Evolutionary conservation across 257 asterid species (phyloP).

Genomic region (Lycium barbarum): DNA sequence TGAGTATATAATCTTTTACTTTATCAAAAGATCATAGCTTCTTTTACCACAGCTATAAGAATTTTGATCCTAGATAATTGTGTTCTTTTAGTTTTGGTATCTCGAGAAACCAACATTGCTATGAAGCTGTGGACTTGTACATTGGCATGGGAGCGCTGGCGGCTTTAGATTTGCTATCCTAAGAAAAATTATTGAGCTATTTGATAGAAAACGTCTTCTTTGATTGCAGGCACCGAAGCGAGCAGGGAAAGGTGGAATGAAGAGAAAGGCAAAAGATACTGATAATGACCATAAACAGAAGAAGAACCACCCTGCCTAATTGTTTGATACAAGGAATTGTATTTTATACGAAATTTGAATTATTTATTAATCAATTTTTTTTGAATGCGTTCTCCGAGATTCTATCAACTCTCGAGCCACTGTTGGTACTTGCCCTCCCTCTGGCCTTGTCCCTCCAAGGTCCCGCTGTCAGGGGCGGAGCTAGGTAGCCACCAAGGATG

Average conservation of each 20-base stretch:
- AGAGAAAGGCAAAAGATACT: conserved; percentile 62
- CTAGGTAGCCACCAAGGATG: too few relatives aligned
- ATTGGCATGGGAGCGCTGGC: background rate
- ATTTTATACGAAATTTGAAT: background rate
- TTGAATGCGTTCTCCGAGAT: background rate
- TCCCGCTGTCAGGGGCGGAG: background rate
- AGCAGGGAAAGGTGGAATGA: conserved; percentile 55
- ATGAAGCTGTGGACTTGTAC: background rate
- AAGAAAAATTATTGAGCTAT: background rate
- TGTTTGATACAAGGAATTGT: background rate
- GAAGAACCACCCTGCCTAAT: conserved; percentile 39
- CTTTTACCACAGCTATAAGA: background rate
- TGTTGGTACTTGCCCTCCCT: background rate
- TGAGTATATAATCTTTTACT: background rate
- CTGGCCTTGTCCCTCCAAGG: background rate
- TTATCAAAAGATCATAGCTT: background rate
- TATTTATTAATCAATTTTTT: background rate
- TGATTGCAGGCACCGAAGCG: conserved; percentile 63
- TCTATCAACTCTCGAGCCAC: background rate
- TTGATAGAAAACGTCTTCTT: conserved; percentile 25
- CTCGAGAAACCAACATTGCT: background rate
- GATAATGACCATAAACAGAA: conserved; percentile 44
- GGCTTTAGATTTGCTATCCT: background rate
- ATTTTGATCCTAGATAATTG: background rate
- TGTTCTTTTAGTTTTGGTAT: background rate